Percentiles rank a stretch among this genome's conserved stretches.
Conservation (phyloP, 164 flowering plant genomes). For the Euptelea pleiosperma region DNA sequence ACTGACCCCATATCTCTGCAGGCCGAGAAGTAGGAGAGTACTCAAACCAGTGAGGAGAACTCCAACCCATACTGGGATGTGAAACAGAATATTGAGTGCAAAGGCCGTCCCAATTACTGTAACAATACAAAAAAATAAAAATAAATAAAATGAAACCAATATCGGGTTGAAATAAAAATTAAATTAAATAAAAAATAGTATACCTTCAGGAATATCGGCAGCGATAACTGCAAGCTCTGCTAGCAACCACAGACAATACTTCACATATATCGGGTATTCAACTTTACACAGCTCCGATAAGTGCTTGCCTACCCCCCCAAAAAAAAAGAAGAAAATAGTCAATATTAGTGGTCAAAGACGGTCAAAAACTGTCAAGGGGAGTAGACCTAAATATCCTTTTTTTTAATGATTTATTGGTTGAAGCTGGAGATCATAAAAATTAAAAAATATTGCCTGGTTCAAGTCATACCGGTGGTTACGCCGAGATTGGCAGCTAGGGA, state of each 20-base stretch:
- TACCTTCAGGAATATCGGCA: conserved; percentile 94
- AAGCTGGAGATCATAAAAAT: too few species aligned
- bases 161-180: background rate
- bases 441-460: too few species aligned
- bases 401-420: too few species aligned
- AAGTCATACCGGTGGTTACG: conserved; percentile 71
- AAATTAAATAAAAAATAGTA: background rate
- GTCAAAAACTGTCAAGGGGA: too few species aligned
- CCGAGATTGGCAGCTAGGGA: conserved; percentile 84
- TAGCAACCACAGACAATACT: conserved; percentile 72
- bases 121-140: conserved; percentile 1
- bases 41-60: conserved; percentile 78
- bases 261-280: conserved; percentile 55
- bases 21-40: conserved; percentile 73
- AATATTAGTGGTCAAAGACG: too few species aligned
- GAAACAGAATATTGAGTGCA: conserved; percentile 71
- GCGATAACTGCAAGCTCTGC: conserved; percentile 89
- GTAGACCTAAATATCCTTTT: too few species aligned
- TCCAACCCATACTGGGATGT: conserved; percentile 77
- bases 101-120: conserved; percentile 93
- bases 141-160: too few species aligned
- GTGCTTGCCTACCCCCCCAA: conserved; percentile 54
- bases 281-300: conserved; percentile 65
- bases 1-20: conserved; percentile 79
- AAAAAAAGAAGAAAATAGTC: background rate